Evolutionary conservation across 495 filamentous ascomycete genomes (phyloP).

Genomic region (Bacidia gigantensis): DNA sequence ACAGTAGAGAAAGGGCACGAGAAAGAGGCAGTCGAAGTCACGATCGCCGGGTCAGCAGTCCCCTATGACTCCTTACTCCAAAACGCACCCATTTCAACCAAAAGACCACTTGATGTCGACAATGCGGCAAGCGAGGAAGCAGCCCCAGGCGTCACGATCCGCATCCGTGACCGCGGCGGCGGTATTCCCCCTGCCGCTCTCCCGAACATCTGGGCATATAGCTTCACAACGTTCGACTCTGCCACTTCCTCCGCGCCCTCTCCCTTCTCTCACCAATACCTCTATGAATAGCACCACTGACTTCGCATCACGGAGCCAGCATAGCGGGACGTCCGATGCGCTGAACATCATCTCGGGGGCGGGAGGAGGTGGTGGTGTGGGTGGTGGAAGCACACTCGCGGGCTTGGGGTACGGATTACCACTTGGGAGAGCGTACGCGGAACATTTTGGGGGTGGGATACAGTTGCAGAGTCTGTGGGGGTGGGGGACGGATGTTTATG

Average conservation of each 20-base stretch:
- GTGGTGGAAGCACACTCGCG: slow-evolving; percentile 64
- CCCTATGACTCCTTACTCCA: slow-evolving; percentile 22
- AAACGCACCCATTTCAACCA: neutral
- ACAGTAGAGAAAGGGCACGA: slow-evolving; percentile 70
- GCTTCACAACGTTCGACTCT: slow-evolving; percentile 80
- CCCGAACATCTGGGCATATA: slow-evolving; percentile 87
- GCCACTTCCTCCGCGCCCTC: slow-evolving; percentile 6
- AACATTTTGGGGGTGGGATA: slow-evolving; percentile 97
- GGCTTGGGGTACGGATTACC: slow-evolving; percentile 89
- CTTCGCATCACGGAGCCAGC: slow-evolving; percentile 12
- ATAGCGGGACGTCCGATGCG: slow-evolving; percentile 45
- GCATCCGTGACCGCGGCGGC: slow-evolving; percentile 88
- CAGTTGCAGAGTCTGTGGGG: slow-evolving; percentile 86
- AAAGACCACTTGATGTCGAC: too few species aligned
- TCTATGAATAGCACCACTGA: neutral
- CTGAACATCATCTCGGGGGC: slow-evolving; percentile 57
- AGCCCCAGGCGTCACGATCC: slow-evolving; percentile 80
- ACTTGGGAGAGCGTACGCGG: slow-evolving; percentile 83
- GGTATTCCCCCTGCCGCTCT: slow-evolving; percentile 74
- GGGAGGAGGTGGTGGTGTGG: too few species aligned
- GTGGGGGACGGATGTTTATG: slow-evolving; percentile 80
- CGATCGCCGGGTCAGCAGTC: slow-evolving; percentile 71
- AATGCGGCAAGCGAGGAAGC: too few species aligned
- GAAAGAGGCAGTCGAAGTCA: slow-evolving; percentile 73
- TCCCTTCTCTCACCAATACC: neutral